Evolutionary conservation across 192 early-diverging fungal species (phyloP), one percentile per base, ranked within the genome.

Genomic region (Chytriomyces sp.): DNA sequence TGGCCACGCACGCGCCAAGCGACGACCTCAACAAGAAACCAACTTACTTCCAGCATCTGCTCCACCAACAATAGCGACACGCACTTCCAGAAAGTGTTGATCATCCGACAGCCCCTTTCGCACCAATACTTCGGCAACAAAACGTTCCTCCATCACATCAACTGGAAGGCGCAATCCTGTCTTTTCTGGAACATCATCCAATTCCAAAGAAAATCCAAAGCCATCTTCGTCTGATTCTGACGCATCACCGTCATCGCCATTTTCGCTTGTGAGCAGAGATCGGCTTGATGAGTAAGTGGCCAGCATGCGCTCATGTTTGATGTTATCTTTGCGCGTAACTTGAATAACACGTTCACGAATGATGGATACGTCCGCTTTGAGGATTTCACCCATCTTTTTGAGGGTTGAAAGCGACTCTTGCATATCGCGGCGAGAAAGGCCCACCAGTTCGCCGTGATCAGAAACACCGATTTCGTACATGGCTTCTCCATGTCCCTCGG

Each of bases 401-500:
- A 94, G 77, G 0, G 92, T 93, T 11, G 80, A 81, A 18, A 94
- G 65, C 0, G 92, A 89, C 5, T 77, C 67, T 9, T 84, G 78
- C 81, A 94, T 86, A 49, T 94, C 92, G 35, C 79, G 28, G 7
- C 83, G 78, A 23, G 86, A 82, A 5, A 93, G 84, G 0, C 91
- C 96, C 6, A 94, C 87, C 70, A 96, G 86, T 6, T 84, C 86
- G 13, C 96, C 96, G 50, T 94, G 84, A 75, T 98, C 96, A 11
- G 87, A 85, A 0, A 98, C 95, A 44, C 96, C 96, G 8, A 98
- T 87, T 69, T 96, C 92, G 77, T 98, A 98, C 59, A 95, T 84
- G 3, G 93, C 93, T 57, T 92, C 91, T 26, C 96, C 96, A 65
- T 91, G 83, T 0, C 96, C 96, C 74, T 98, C 95, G 11, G 93